These are phyloP conservation scores for Tripterygium wilfordii DNA, from an alignment of 177 flowering plant genomes.

Conservation along the genomic window DNA sequence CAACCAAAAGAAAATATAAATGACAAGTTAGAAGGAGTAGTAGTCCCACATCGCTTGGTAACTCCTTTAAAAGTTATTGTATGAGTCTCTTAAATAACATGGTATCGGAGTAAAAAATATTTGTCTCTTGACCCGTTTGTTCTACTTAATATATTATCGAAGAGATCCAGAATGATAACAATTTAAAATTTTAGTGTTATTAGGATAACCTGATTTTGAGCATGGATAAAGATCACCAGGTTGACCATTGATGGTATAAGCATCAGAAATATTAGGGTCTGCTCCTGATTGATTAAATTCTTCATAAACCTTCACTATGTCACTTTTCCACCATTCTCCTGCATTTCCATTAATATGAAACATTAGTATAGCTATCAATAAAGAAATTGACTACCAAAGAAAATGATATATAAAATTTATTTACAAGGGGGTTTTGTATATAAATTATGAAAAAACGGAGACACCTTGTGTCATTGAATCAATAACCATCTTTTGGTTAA, in stretches of 20 bases:
- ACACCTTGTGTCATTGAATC: background rate
- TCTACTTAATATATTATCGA: background rate
- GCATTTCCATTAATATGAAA: background rate
- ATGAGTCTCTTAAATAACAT: too few relatives aligned
- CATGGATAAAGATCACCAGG: slow-evolving; percentile 34
- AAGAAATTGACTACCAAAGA: background rate
- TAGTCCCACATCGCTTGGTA: too few relatives aligned
- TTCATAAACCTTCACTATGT: slow-evolving; percentile 19
- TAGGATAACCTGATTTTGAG: too few relatives aligned
- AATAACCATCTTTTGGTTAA: background rate
- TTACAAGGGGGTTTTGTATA: too few relatives aligned
- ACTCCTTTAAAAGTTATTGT: too few relatives aligned
- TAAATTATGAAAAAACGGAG: background rate
- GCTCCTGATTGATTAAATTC: slow-evolving; percentile 20
- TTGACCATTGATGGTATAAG: slow-evolving; percentile 34
- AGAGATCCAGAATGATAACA: background rate
- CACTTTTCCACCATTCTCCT: slow-evolving; percentile 30
- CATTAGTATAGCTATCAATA: background rate
- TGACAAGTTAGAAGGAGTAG: too few relatives aligned
- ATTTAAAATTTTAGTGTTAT: slow-evolving; percentile 1
- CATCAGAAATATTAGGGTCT: slow-evolving; percentile 22
- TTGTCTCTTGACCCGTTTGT: background rate
- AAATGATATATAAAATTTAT: background rate
- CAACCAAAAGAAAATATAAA: slow-evolving; percentile 1
- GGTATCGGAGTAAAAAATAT: background rate